Percentiles rank a stretch among this genome's conserved stretches.
Evolutionary conservation across 208 protist genomes (phyloP).

Genomic region (Angomonas deanei): DNA sequence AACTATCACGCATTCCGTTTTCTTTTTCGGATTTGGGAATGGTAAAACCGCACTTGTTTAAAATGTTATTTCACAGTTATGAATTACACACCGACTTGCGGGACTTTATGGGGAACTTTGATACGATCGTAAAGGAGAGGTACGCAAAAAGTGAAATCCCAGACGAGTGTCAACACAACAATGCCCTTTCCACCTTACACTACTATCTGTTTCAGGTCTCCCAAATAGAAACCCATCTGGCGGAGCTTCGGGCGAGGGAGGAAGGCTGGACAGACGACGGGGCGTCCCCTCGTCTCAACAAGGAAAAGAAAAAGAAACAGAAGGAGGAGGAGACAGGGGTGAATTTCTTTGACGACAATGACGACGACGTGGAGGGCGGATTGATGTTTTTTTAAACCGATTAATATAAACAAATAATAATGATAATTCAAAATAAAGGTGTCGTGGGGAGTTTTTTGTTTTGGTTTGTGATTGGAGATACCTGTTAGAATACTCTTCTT

Average conservation of each 20-base stretch:
- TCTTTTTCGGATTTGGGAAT: slow-evolving; percentile 15
- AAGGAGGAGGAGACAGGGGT: slow-evolving; percentile 13
- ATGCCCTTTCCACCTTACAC: not conserved
- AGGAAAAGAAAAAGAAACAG: slow-evolving; percentile 28
- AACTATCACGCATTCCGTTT: too few species aligned
- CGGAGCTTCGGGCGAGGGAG: slow-evolving; percentile 23
- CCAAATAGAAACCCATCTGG: slow-evolving; percentile 29
- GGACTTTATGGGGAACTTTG: slow-evolving; percentile 31
- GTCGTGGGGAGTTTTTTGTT: not conserved
- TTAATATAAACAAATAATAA: not conserved
- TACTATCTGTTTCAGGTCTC: not conserved
- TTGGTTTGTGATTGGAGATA: not conserved
- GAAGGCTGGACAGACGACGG: slow-evolving; percentile 19
- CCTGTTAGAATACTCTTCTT: not conserved
- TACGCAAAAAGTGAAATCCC: too few species aligned
- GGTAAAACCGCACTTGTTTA: slow-evolving; percentile 87
- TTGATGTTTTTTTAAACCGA: slow-evolving; percentile 1
- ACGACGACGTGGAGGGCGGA: not conserved
- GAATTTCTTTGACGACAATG: slow-evolving; percentile 3
- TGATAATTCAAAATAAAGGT: not conserved
- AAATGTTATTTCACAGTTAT: slow-evolving; percentile 84
- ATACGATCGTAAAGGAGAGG: slow-evolving; percentile 7
- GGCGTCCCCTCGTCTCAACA: slow-evolving; percentile 31
- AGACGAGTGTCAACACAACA: slow-evolving; percentile 6
- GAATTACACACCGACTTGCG: slow-evolving; percentile 47